phyloP scores from a whole-genome alignment of 495 filamentous ascomycete genomes.

The Penicillium subrubescens region DNA sequence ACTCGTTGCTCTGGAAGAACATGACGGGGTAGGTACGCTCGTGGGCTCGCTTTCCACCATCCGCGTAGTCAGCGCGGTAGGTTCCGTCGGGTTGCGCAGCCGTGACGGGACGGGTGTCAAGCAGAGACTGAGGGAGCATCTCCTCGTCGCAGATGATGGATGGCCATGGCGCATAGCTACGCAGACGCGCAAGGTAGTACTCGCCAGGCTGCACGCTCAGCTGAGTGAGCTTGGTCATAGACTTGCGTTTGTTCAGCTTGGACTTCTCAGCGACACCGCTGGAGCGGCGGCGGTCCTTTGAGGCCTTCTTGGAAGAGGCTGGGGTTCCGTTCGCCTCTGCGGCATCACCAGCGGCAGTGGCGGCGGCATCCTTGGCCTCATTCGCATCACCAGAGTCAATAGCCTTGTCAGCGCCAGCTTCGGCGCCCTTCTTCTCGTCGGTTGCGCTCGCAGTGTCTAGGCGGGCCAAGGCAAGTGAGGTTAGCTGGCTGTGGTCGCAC shows the following conservation, averaged over 20 bases:
- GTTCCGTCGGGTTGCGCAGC: constrained; percentile 77
- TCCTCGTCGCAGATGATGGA: constrained; percentile 88
- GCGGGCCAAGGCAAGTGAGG: constrained; percentile 5
- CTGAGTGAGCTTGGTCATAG: constrained; percentile 67
- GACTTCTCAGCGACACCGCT: constrained; percentile 60
- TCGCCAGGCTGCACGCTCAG: constrained; percentile 82
- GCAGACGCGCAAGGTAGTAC: constrained; percentile 82
- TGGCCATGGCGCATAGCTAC: constrained; percentile 89
- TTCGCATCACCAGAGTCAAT: constrained; percentile 27
- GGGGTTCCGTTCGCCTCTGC: constrained; percentile 49
- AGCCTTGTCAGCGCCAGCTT: constrained; percentile 30
- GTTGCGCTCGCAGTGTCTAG: constrained; percentile 29
- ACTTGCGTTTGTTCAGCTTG: constrained; percentile 84
- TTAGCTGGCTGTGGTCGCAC: constrained; percentile 35
- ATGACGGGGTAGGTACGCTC: constrained; percentile 90
- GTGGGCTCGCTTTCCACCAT: constrained; percentile 76
- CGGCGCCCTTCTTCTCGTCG: constrained; percentile 37
- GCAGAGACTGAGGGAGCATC: constrained; percentile 75
- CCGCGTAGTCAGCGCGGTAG: constrained; percentile 79
- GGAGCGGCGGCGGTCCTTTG: constrained; percentile 67
- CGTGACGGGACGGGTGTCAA: constrained; percentile 76
- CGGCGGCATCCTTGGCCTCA: constrained; percentile 39
- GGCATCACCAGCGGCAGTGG: constrained; percentile 30
- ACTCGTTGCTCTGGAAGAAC: constrained; percentile 93
- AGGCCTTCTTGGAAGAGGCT: constrained; percentile 46